Evolutionary conservation across 495 filamentous ascomycete genomes (phyloP), one percentile per base, ranked within the genome.

Genomic region (Podospora comata): DNA sequence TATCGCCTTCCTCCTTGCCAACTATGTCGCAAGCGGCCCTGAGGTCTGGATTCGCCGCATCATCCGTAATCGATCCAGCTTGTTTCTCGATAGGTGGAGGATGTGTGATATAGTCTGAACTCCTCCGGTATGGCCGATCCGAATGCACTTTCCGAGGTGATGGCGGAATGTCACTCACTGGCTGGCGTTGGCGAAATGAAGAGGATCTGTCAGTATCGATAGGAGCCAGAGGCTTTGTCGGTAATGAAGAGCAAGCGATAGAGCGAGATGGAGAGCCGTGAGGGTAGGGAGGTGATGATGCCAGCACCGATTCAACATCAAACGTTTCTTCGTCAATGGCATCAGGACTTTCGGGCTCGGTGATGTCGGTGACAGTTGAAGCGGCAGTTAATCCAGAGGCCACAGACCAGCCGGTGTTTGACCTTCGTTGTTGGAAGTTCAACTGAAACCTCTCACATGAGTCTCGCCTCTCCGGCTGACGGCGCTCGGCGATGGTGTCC

Each of bases 311-410:
- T 0, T 63, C 65, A 18, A 67, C 65, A 26, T 20, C n/a, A 0
- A 65, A 30, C 23, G 34, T n/a, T 15, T 6, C 26, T 20, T 67
- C 70, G 63, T 74, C 74, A 26, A 60, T 58, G 39, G 63, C 39
- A 34, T 64, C 63, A 26, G 72, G 72, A 56, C 65, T 69, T 11
- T 69, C 62, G 44, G 68, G 73, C 26, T 75, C 75, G 0, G 74
- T 74, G 23, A 64, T 57, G n/a, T 74, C 54, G 44, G 73, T 74
- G 9, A 15, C 59, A 3, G 65, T 71, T 16, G 75, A 75, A 1
- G 65, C 18, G 2, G 65, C 67, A 23, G 66, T 56, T 48, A 48
- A 48, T 2, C n/a, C 55, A 58, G 55, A 58, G n/a, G 55, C 55
- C n/a, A 58, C 55, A 5, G 68, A 75, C 5, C 44, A 73, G 27